phyloP scores from a whole-genome alignment of 2,329 filamentous ascomycete species.

The Coniella vitis region DNA sequence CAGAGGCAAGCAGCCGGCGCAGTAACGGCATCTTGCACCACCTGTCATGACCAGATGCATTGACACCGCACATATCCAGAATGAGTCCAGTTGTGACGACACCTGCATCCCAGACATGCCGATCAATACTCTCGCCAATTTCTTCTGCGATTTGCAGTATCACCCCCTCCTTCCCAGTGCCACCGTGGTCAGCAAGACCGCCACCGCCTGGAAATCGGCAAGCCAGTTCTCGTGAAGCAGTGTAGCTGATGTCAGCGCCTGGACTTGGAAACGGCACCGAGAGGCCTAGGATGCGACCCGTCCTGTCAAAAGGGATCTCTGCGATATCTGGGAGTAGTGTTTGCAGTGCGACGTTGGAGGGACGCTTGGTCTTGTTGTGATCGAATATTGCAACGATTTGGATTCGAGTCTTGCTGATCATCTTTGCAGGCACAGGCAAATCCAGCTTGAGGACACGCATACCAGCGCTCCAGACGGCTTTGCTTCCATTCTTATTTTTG shows the following conservation, averaged over 20 bases:
- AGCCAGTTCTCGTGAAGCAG: conserved; percentile 27
- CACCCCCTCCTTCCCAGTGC: conserved; percentile 16
- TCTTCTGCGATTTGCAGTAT: conserved; percentile 40
- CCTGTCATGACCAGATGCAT: not conserved
- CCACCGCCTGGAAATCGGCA: too few relatives aligned
- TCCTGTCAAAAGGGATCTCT: conserved; percentile 19
- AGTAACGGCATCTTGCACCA: conserved; percentile 20
- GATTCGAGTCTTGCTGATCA: conserved; percentile 17
- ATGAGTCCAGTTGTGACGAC: conserved; percentile 35
- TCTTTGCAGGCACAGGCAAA: conserved; percentile 20
- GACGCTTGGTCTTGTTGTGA: too few relatives aligned
- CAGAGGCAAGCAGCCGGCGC: conserved; percentile 23
- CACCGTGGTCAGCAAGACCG: too few relatives aligned
- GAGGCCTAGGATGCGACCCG: conserved; percentile 37
- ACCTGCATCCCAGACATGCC: conserved; percentile 54
- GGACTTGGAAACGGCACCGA: conserved; percentile 28
- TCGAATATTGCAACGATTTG: conserved; percentile 20
- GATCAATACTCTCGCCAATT: conserved; percentile 52
- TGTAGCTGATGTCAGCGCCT: conserved; percentile 12
- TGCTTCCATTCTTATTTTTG: not conserved
- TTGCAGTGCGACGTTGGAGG: too few relatives aligned
- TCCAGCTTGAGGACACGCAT: conserved; percentile 32
- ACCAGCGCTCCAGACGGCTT: conserved; percentile 24
- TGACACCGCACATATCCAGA: conserved; percentile 6
- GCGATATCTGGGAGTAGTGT: conserved; percentile 17